Conservation (phyloP, 441 rosid species). For the Corymbia citriodora region DNA sequence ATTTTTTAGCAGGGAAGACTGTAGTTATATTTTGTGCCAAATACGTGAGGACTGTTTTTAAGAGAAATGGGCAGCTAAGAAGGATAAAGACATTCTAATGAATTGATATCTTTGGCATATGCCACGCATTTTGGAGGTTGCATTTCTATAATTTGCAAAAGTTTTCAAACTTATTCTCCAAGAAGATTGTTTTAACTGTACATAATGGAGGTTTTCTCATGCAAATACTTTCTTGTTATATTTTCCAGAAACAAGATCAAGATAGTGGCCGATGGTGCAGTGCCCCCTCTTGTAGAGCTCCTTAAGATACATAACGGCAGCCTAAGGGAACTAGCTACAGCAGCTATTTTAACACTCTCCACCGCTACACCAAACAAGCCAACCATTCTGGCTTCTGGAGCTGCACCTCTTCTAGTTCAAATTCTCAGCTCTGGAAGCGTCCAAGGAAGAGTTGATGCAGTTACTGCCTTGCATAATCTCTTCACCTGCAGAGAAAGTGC, state of each 20-base stretch:
- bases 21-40: not conserved
- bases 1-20: not conserved
- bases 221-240: not conserved
- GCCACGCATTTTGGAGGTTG: not conserved
- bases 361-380: constrained; percentile 65
- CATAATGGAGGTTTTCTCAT: not conserved
- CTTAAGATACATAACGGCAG: constrained; percentile 44
- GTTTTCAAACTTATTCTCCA: not conserved
- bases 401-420: constrained; percentile 57
- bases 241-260: constrained; percentile 65
- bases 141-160: not conserved
- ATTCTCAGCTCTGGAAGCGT: constrained; percentile 61
- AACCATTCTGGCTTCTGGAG: constrained; percentile 54
- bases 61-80: not conserved
- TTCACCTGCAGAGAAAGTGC: constrained; percentile 45
- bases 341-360: constrained; percentile 70
- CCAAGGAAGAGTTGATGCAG: constrained; percentile 74
- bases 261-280: constrained; percentile 64
- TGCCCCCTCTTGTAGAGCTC: constrained; percentile 65
- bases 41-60: not conserved
- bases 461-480: constrained; percentile 67
- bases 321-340: constrained; percentile 60
- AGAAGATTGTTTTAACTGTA: not conserved
- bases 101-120: not conserved
- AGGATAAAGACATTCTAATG: not conserved